Percentiles rank a stretch among this genome's conserved stretches.
phyloP scores from a whole-genome alignment of 768 basidiomycete species.

The Boletus tomentosulus region DNA sequence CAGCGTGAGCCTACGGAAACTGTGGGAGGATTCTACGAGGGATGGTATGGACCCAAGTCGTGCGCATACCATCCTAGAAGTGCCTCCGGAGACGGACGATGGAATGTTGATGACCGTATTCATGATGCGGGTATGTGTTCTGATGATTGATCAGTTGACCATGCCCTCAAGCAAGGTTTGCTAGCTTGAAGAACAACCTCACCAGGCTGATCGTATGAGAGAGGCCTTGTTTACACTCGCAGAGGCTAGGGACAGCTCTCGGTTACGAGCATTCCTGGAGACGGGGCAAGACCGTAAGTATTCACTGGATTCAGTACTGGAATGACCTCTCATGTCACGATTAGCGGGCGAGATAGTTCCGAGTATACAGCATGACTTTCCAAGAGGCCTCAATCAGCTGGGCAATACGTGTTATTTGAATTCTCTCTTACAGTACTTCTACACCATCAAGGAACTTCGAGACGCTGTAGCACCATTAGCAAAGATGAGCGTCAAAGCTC shows the following conservation, averaged over 20 bases:
- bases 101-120: conserved; percentile 73
- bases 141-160: background rate
- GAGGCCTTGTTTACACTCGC: conserved; percentile 74
- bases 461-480: conserved; percentile 65
- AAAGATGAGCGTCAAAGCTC: conserved; percentile 46
- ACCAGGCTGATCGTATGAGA: conserved; percentile 63
- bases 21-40: conserved; percentile 54
- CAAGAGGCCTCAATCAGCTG: conserved; percentile 82
- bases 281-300: conserved; percentile 74
- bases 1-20: conserved; percentile 43
- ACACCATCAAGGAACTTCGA: conserved; percentile 89
- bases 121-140: conserved; percentile 55
- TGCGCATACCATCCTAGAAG: conserved; percentile 69
- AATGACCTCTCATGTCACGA: conserved; percentile 1
- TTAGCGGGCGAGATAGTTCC: conserved; percentile 63
- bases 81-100: conserved; percentile 70
- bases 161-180: conserved; percentile 6
- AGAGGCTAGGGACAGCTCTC: conserved; percentile 67
- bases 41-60: conserved; percentile 60
- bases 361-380: conserved; percentile 59
- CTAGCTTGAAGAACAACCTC: conserved; percentile 70
- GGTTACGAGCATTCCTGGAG: conserved; percentile 59
- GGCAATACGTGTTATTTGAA: conserved; percentile 89
- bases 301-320: background rate
- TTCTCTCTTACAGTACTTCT: conserved; percentile 82